Conservation (phyloP, 148 eudicot species). For the Rhododendron henanense region DNA sequence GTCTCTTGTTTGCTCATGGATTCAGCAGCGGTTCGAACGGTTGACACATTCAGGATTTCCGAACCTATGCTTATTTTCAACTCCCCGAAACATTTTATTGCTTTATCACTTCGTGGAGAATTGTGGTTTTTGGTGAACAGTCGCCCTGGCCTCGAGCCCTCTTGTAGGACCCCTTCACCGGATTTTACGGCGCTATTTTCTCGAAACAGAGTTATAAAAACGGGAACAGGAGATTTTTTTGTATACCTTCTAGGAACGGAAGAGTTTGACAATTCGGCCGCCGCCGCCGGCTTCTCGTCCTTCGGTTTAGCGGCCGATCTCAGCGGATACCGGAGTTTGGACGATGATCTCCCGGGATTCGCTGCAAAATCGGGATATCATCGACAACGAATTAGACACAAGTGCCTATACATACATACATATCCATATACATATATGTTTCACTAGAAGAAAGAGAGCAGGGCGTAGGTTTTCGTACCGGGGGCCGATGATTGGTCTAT, state of each 20-base stretch:
- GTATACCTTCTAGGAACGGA: constrained; percentile 36
- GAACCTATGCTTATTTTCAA: not conserved
- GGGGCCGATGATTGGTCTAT: constrained; percentile 29
- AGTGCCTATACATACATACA: not conserved
- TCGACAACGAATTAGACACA: not conserved
- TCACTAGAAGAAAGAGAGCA: not conserved
- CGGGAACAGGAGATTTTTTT: not conserved
- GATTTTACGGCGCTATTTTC: not conserved
- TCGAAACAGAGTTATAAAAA: not conserved
- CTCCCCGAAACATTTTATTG: not conserved
- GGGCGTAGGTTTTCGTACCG: constrained; percentile 9
- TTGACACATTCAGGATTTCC: not conserved
- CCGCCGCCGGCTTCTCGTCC: constrained; percentile 35
- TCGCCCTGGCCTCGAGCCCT: not conserved
- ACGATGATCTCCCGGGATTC: constrained; percentile 23
- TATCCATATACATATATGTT: not conserved
- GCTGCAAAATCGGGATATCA: constrained; percentile 14
- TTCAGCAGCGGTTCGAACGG: not conserved
- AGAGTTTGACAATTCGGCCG: constrained; percentile 20
- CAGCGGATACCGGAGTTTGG: constrained; percentile 56
- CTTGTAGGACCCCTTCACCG: not conserved
- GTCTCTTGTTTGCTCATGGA: not conserved
- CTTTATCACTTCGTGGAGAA: not conserved
- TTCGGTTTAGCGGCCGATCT: constrained; percentile 45
- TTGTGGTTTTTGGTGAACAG: not conserved